Evolutionary conservation across 768 basidiomycete genomes (phyloP), one percentile per base, ranked within the genome.

Genomic region (Tylopilus plumbeoviolaceoides): DNA sequence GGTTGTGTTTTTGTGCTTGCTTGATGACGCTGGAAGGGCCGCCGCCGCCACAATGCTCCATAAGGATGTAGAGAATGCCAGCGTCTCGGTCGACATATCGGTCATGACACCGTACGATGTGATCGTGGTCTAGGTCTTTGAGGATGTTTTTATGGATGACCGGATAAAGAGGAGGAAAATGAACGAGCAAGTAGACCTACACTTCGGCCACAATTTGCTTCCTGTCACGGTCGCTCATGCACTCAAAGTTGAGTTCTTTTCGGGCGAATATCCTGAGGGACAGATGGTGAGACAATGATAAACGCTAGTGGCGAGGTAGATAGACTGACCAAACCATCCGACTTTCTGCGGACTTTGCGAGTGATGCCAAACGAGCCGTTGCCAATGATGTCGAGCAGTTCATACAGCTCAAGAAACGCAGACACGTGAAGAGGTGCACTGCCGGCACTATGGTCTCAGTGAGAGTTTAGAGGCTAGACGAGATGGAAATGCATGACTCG

Each of bases 151-250:
- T 98, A 59, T 3, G n/a, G n/a, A n/a, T n/a, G n/a, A n/a, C n/a
- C n/a, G n/a, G n/a, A n/a, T n/a, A n/a, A n/a, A n/a, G n/a, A 23
- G 20, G 38, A 18, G 21, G 15, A 12, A 53, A 11, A n/a, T 1
- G 42, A 45, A 21, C 4, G 18, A 36, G 20, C 18, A 20, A 10
- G 23, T 5, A 27, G 31, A 79, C 92, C 63, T 68, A 98, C 95
- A 98, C 97, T 83, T 99, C 97, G 10, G 94, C 84, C 4, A 97
- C 89, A 50, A 99, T 95, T 70, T 98, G 97, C n/a, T n/a, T n/a
- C n/a, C n/a, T n/a, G n/a, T n/a, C n/a, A n/a, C n/a, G n/a, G n/a
- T n/a, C n/a, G n/a, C n/a, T n/a, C n/a, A n/a, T n/a, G n/a, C n/a
- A n/a, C n/a, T n/a, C n/a, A n/a, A n/a, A n/a, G n/a, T n/a, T n/a